These are phyloP conservation scores for Eucalyptus albens DNA, from an alignment of 345 rosid species.

Conservation along the genomic window DNA sequence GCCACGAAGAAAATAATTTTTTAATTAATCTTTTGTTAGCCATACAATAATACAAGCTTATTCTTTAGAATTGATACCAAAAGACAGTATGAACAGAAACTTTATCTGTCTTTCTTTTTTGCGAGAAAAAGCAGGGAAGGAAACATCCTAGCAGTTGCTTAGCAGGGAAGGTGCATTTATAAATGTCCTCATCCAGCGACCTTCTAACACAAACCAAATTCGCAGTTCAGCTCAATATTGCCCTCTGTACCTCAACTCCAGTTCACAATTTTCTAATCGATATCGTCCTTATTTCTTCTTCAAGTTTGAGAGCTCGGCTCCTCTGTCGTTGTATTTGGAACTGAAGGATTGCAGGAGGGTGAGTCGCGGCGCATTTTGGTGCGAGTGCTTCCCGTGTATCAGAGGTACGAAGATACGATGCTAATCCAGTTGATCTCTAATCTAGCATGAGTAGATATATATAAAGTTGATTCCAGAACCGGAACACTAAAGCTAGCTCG, in stretches of 20 bases:
- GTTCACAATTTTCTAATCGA: not conserved
- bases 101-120: not conserved
- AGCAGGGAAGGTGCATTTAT: not conserved
- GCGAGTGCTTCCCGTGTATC: not conserved
- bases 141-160: not conserved
- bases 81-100: not conserved
- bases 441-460: not conserved
- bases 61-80: not conserved
- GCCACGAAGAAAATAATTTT: not conserved
- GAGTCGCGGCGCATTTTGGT: not conserved
- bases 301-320: not conserved
- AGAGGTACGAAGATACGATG: not conserved
- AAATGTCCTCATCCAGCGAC: not conserved
- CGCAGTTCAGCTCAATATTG: not conserved
- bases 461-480: not conserved
- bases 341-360: not conserved
- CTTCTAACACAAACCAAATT: not conserved
- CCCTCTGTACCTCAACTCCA: not conserved
- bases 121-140: not conserved
- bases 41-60: not conserved
- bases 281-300: not conserved
- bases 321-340: not conserved
- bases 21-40: not conserved
- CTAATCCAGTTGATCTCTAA: not conserved
- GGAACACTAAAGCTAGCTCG: not conserved